These are phyloP conservation scores for Mimosa pudica DNA, from an alignment of 306 rosid species.

Conservation along the genomic window DNA sequence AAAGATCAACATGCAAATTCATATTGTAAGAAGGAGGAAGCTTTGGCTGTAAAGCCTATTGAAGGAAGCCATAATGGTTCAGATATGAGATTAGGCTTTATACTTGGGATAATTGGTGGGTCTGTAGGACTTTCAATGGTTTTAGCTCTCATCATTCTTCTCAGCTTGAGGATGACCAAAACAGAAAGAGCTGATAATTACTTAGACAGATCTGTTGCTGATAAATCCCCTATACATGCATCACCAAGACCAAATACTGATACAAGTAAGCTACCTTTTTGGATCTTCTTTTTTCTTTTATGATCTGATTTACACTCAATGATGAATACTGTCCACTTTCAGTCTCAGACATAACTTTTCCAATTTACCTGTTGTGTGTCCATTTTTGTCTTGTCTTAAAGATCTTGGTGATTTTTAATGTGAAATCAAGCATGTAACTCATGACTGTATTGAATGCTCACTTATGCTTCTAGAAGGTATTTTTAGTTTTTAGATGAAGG, in stretches of 20 bases:
- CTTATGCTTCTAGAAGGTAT: too few relatives aligned
- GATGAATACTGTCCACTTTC: not conserved
- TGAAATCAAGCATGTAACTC: not conserved
- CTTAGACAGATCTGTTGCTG: constrained; percentile 46
- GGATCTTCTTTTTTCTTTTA: not conserved
- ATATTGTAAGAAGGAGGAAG: constrained; percentile 68
- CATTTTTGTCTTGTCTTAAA: not conserved
- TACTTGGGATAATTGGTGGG: constrained; percentile 70
- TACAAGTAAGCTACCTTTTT: constrained; percentile 57
- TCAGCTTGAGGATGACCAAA: constrained; percentile 51
- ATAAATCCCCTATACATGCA: constrained; percentile 47
- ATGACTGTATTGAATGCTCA: too few relatives aligned
- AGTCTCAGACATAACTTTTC: not conserved
- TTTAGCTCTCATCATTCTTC: constrained; percentile 50
- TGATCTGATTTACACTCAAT: not conserved
- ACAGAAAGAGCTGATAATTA: constrained; percentile 37
- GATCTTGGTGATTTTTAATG: not conserved
- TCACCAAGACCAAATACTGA: constrained; percentile 50
- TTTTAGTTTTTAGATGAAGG: too few relatives aligned
- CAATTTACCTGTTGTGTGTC: not conserved
- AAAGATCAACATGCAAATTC: constrained; percentile 56
- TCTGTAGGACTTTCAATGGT: constrained; percentile 51
- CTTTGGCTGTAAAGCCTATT: constrained; percentile 84
- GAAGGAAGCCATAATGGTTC: constrained; percentile 36
- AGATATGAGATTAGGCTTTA: constrained; percentile 47